These are phyloP conservation scores for Sphaerosporella brunnea DNA, from an alignment of 495 filamentous ascomycete genomes.

Conservation along the genomic window DNA sequence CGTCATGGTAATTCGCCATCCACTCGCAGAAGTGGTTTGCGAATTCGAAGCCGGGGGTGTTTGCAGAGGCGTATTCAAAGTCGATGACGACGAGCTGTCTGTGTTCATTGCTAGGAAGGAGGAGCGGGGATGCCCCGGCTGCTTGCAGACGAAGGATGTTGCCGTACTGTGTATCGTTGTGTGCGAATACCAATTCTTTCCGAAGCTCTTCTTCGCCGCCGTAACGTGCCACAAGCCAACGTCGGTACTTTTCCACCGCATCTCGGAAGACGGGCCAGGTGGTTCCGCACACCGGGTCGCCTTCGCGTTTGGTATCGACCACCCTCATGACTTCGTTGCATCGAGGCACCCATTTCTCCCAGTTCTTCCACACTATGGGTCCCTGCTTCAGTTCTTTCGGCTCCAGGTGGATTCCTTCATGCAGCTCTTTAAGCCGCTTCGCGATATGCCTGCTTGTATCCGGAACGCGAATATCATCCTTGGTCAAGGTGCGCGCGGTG, in stretches of 20 bases:
- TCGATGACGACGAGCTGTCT: conserved; percentile 94
- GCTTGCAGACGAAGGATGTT: conserved; percentile 88
- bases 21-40: conserved; percentile 96
- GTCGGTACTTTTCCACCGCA: conserved; percentile 59
- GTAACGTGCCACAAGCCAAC: conserved; percentile 53
- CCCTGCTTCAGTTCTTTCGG: conserved; percentile 59
- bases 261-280: conserved; percentile 64
- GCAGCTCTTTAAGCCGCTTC: conserved; percentile 94
- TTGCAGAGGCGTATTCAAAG: conserved; percentile 93
- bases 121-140: conserved; percentile 65
- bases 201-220: conserved; percentile 48
- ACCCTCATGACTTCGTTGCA: conserved; percentile 60
- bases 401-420: conserved; percentile 78
- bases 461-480: conserved; percentile 57
- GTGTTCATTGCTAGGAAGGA: conserved; percentile 77
- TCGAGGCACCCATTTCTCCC: conserved; percentile 83
- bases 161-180: conserved; percentile 98
- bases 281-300: conserved; percentile 67
- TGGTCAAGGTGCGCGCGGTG: conserved; percentile 59
- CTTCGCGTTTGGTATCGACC: conserved; percentile 41
- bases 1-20: conserved; percentile 92
- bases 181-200: conserved; percentile 71
- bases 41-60: conserved; percentile 73
- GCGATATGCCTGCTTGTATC: conserved; percentile 83
- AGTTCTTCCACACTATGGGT: conserved; percentile 73